Evolutionary conservation across 257 asterid species (phyloP), one percentile per base, ranked within the genome.

Genomic region (Gentiana dahurica): DNA sequence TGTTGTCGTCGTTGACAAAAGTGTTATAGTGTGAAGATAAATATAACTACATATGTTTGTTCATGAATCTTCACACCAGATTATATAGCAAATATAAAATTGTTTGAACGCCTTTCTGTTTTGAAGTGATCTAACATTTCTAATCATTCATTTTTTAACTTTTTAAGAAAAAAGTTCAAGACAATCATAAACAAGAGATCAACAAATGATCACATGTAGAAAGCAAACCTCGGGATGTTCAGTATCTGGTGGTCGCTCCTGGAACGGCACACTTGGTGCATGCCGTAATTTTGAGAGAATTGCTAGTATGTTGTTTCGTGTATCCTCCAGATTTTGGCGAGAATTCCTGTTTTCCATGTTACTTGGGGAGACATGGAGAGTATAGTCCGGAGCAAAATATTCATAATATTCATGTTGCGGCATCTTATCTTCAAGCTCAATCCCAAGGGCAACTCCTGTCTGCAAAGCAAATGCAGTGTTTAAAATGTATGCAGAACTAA

Each of bases 271-370:
- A 55, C 84, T 78, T 35, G 85, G 88, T 12, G 85, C 88, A 66
- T 78, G 88, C 75, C 73, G 79, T 65, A 80, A 79, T 49, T 59
- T 77, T 1, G 84, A 69, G 62, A 80, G 79, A 69, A 77, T 69
- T 8, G 72, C 84, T 60, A 80, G 84, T 57, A 80, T 72, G 60
- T 72, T 74, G 53, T 65, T 65, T 73, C 72, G 73, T 41, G 76
- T 67, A 51, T 66, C 78, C 43, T 76, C 82, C 71, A 79, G 62
- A 59, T 68, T 61, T 51, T 57, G 66, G 41, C 74, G 75, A 43
- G 82, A 75, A 62, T 79, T 76, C 63, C 73, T 79, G 68, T 79
- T 79, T 68, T 73, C 86, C 86, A 79, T 79, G 76, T 76, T 76
- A 62, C 86, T 68, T 5, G 86, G 74, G 61, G 86, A 65, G 41